Evolutionary conservation across 179 eudicot genomes (phyloP), one percentile per base, ranked within the genome.

Genomic region (Silene noctiflora): DNA sequence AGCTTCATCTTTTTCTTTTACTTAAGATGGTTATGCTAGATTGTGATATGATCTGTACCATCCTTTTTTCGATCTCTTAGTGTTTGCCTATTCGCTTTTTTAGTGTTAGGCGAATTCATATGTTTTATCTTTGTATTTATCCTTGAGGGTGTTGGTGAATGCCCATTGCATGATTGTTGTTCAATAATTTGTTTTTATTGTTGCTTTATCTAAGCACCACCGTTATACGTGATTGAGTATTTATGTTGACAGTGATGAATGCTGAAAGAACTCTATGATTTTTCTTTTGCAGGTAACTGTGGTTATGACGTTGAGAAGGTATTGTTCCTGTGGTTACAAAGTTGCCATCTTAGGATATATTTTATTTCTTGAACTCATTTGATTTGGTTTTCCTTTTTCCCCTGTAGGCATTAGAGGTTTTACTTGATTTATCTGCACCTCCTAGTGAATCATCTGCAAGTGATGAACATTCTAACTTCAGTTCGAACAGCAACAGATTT

Each of bases 361-460:
- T 31, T 39, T 35, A 22, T n/a, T 58, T 13, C 24, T 10, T 3
- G 2, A 3, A n/a, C 48, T 63, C 69, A 14, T 69, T 25, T 72
- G 29, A 17, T n/a, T n/a, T 16, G 74, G 27, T 16, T 69, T 27
- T 39, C 48, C 33, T 69, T 14, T 81, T 66, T 58, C 13, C 51
- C 51, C 81, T 79, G 65, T 85, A 90, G 97, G 99, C 96, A 53
- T 77, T 89, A 79, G 89, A 86, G 81, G 83, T 83, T 12, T 78
- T 95, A 87, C 93, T 95, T 81, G 96, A 91, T 79, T 84, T 95
- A 79, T 85, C 91, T 69, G 81, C 89, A 63, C 81, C 96, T 65
- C 73, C 88, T 56, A 72, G 31, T 78, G 90, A 84, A 79, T 78
- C 55, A 65, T 73, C 86, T 65, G 75, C 69, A 66, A 82, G 60